Evolutionary conservation across 208 protist genomes (phyloP), one percentile per base, ranked within the genome.

Genomic region (Trypanosoma brucei): DNA sequence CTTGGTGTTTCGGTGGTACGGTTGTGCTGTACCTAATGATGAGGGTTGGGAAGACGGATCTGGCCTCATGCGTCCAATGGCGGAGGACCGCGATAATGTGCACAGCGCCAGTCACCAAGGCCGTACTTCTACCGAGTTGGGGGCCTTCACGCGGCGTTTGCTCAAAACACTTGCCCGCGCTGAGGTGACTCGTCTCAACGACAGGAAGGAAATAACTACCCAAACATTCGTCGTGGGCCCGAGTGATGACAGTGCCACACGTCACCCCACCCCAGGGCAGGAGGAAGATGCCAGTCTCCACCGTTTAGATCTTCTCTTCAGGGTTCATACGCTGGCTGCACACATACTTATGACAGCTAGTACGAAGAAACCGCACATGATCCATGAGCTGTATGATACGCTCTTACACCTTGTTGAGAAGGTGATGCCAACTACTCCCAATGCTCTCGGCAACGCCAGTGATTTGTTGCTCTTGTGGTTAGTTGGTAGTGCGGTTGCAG

Each of bases 381-480:
- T 57, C 1, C 34, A n/a, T 6, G 54, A 59, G 4, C 45, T 44
- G 37, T 62, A 65, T 58, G 52, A 53, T 52, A 4, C 33, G n/a
- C 54, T 72, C 45, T 36, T 72, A 2, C 39, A 60, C 31, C 42
- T 6, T 6, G 52, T 39, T n/a, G 35, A 49, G 38, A 9, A 5
- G 2, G 53, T 54, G n/a, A 45, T 33, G 13, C 44, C 30, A 14
- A 4, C 7, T 4, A n/a, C 60, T 50, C 14, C 44, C 31, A 33
- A 34, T 1, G 22, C 11, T 35, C 44, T 31, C 11, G 6, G 48
- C 38, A 59, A 50, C 7, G 53, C 65, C 7, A 53, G 71, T 22
- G 71, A 76, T 57, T 11, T 52, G n/a, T 9, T 76, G 42, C 55
- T 71, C 42, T 55, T 76, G 54, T 76, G 71, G 71, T 48, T 76